Percentiles rank a stretch among this genome's conserved stretches.
These are phyloP conservation scores for Phytophthora citrophthora DNA, from an alignment of 352 stramenopile species.

Conservation along the genomic window DNA sequence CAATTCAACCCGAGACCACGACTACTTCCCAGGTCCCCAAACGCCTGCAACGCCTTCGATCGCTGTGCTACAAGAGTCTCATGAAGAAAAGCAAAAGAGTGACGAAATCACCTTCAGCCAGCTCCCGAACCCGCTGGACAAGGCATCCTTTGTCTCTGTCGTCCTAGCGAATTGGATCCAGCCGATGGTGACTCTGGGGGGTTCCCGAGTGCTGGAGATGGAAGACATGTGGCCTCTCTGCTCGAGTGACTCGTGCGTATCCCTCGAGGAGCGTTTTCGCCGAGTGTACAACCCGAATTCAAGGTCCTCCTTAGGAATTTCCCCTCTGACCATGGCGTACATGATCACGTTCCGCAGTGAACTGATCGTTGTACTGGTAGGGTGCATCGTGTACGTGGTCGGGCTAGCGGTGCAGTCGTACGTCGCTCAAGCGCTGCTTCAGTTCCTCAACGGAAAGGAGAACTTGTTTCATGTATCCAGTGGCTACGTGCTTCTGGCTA, in stretches of 20 bases:
- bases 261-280: slow-evolving; percentile 24
- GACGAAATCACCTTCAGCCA: slow-evolving; percentile 12
- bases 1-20: neutral
- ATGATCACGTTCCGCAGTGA: slow-evolving; percentile 12
- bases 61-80: neutral
- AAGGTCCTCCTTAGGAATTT: slow-evolving; percentile 8
- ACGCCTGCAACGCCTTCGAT: neutral
- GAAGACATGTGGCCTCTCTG: slow-evolving; percentile 39
- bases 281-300: slow-evolving; percentile 12
- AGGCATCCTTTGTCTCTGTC: slow-evolving; percentile 28
- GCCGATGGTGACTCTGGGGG: slow-evolving; percentile 12
- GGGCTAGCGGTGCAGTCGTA: slow-evolving; percentile 28
- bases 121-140: slow-evolving; percentile 38
- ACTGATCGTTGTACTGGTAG: slow-evolving; percentile 3
- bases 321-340: slow-evolving; percentile 15
- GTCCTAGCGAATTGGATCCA: slow-evolving; percentile 38
- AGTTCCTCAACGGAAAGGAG: slow-evolving; percentile 30
- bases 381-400: slow-evolving; percentile 30
- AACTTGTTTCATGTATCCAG: slow-evolving; percentile 33
- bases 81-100: neutral
- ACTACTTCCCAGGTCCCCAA: neutral
- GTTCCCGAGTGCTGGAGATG: slow-evolving; percentile 23
- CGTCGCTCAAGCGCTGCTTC: slow-evolving; percentile 25
- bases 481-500: slow-evolving; percentile 30
- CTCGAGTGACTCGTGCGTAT: slow-evolving; percentile 18